Conservation (phyloP, 2,329 filamentous ascomycete genomes). For the Xylariaceae sp. region DNA sequence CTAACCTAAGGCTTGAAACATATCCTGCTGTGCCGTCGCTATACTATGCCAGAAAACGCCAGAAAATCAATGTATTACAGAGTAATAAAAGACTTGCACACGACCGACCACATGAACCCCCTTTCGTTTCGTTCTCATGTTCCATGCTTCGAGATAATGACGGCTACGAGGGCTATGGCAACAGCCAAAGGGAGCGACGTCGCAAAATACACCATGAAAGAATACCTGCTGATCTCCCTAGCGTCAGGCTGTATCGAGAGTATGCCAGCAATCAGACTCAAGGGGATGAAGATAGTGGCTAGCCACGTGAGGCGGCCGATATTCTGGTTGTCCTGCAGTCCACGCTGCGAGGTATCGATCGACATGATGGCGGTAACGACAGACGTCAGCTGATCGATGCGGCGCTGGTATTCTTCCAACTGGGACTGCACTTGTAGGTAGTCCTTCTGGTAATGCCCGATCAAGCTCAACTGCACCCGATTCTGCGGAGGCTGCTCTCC, state of each 20-base stretch:
- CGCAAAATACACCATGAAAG: slow-evolving; percentile 23
- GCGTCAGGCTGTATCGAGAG: slow-evolving; percentile 30
- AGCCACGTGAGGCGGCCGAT: slow-evolving; percentile 32
- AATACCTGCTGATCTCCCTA: slow-evolving; percentile 14
- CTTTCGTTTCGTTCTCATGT: not conserved
- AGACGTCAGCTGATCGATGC: slow-evolving; percentile 30
- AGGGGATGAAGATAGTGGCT: slow-evolving; percentile 32
- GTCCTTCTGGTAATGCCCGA: slow-evolving; percentile 22
- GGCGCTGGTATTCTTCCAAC: slow-evolving; percentile 31
- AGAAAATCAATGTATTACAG: too few species aligned
- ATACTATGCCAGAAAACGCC: too few species aligned
- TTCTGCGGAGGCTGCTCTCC: not conserved
- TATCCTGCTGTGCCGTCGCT: too few species aligned
- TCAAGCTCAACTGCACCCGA: not conserved
- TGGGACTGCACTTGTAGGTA: slow-evolving; percentile 23
- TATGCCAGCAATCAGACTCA: slow-evolving; percentile 29
- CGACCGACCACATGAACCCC: not conserved
- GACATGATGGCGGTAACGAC: slow-evolving; percentile 31
- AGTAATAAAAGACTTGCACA: not conserved
- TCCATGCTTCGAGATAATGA: slow-evolving; percentile 5
- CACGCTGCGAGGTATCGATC: slow-evolving; percentile 29
- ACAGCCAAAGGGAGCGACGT: slow-evolving; percentile 23
- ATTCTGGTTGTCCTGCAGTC: slow-evolving; percentile 30
- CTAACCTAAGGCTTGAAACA: too few species aligned
- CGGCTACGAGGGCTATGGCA: slow-evolving; percentile 11